Evolutionary conservation across 129 eudicot genomes (phyloP).

Genomic region (Cynara cardunculus): DNA sequence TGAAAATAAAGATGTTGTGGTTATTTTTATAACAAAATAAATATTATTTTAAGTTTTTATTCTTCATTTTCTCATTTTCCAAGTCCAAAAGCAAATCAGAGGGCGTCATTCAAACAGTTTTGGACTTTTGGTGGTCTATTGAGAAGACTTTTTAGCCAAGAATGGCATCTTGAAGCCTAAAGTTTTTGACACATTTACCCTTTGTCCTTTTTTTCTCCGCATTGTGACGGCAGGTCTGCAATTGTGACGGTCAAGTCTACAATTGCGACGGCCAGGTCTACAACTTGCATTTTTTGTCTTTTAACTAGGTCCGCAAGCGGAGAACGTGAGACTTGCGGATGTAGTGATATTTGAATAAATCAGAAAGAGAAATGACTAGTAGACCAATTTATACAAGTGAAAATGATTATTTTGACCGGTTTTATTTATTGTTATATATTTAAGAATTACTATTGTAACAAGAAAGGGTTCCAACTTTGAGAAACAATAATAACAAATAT

Average conservation of each 20-base stretch:
- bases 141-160: constrained; percentile 5
- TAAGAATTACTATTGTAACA: background rate
- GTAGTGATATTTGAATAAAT: no score
- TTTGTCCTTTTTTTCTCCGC: constrained; percentile 8
- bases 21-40: background rate
- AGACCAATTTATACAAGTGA: no score
- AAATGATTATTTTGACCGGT: no score
- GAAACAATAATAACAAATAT: background rate
- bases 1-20: background rate
- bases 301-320: no score
- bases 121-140: background rate
- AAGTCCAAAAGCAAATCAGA: background rate
- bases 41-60: background rate
- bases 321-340: no score
- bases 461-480: background rate
- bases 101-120: background rate
- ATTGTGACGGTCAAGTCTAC: no score
- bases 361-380: no score
- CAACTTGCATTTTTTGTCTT: no score
- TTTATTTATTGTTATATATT: background rate
- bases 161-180: constrained; percentile 2
- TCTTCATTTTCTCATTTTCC: background rate
- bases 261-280: no score
- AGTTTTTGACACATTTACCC: constrained; percentile 14
- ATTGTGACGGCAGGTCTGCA: no score